Conservation (phyloP, 805 yeast genomes). For the Kuraishia hungarica region DNA sequence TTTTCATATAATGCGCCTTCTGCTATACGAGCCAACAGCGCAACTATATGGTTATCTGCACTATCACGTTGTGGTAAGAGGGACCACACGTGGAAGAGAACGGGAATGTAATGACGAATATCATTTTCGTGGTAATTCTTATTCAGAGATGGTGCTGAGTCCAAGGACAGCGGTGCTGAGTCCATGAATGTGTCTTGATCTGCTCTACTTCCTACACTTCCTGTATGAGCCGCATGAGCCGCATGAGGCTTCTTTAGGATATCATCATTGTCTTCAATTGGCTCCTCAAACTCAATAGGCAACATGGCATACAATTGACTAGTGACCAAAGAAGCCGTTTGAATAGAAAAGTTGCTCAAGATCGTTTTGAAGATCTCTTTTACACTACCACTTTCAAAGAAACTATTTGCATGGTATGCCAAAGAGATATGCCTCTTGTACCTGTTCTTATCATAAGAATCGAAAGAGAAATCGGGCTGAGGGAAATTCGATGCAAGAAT, state of each 20-base stretch:
- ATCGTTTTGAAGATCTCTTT: conserved; percentile 42
- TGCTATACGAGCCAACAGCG: conserved; percentile 55
- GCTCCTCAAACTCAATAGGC: conserved; percentile 33
- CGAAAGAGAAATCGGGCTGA: conserved; percentile 39
- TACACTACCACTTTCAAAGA: conserved; percentile 40
- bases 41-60: conserved; percentile 38
- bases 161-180: too few relatives aligned
- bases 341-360: conserved; percentile 42
- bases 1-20: conserved; percentile 30
- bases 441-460: conserved; percentile 39
- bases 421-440: conserved; percentile 39
- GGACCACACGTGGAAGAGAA: conserved; percentile 69
- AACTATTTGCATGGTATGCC: conserved; percentile 43
- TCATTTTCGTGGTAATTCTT: conserved; percentile 16
- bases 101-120: conserved; percentile 44
- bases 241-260: conserved; percentile 2
- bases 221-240: neutral
- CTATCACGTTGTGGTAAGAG: conserved; percentile 33
- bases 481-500: conserved; percentile 30
- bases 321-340: conserved; percentile 42
- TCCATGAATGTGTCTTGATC: neutral
- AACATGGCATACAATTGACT: conserved; percentile 44
- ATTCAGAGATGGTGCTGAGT: neutral
- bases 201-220: neutral
- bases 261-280: conserved; percentile 11